These are phyloP conservation scores for Penicillium goetzii DNA, from an alignment of 495 filamentous ascomycete genomes.

Conservation along the genomic window DNA sequence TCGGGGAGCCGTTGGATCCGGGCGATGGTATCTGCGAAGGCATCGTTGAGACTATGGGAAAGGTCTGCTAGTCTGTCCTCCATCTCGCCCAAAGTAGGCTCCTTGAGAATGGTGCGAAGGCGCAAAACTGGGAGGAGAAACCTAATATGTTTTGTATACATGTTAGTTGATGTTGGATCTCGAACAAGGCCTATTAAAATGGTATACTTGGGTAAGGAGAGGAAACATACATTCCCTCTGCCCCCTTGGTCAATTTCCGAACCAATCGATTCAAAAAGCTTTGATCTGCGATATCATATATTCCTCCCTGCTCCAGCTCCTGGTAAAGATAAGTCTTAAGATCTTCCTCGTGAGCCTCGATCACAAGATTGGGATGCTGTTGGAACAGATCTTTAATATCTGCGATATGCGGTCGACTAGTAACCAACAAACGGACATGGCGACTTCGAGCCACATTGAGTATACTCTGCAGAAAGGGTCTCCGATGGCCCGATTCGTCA, in stretches of 20 bases:
- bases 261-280: background rate
- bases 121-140: constrained; percentile 5
- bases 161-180: background rate
- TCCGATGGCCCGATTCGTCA: background rate
- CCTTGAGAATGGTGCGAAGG: background rate
- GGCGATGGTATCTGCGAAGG: constrained; percentile 1
- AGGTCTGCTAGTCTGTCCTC: constrained; percentile 1
- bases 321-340: constrained; percentile 1
- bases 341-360: constrained; percentile 1
- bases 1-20: background rate
- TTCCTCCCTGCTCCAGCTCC: background rate
- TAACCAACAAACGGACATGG: constrained; percentile 1
- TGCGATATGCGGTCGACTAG: background rate
- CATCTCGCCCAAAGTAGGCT: background rate
- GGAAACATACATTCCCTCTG: constrained; percentile 3
- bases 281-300: background rate
- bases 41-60: constrained; percentile 1
- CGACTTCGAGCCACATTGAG: background rate
- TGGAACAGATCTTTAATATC: background rate
- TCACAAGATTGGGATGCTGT: background rate
- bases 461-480: constrained; percentile 1
- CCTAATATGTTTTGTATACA: background rate
- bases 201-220: background rate
- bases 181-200: background rate
- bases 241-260: background rate